Base-by-base conservation (phyloP, 1,139 yeast species). In the Debaryomycetaceae sp. region DNA sequence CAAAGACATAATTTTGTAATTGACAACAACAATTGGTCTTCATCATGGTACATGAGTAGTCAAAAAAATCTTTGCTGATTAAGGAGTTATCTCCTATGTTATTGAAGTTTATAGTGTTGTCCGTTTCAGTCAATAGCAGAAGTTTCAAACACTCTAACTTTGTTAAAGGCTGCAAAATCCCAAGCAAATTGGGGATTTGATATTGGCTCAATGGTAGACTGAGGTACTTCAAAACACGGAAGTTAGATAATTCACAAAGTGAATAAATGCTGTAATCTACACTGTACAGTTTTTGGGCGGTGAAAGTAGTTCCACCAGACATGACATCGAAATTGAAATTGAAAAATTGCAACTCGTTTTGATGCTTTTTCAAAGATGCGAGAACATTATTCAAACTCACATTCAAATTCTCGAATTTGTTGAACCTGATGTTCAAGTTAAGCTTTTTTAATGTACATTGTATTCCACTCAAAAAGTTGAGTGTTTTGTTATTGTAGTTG, bases 361-460 rank as follows among this genome's bases (percentile, higher is more conserved):
- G 36, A 37, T 39, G 45, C 18, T 38, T 35, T 24, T 30, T 34
- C 16, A 45, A 32, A 18, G 33, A 39, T 13, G 39, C 32, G 19
- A 46, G 37, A 17, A 49, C 43, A 17, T 37, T 40, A 6, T 33
- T 34, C 14, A 47, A 41, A 16, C 46, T 47, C 9, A 38, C 28
- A 28, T 49, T 47, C 8, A 57, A 37, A 19, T 47, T 44, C 24
- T 49, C 53, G 17, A 47, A 39, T 19, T 49, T 37, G 35, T 53
- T 48, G 13, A 56, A 37, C 15, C 44, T 48, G 15, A 59, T 35
- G 17, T 41, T 33, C 6, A 52, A 33, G 17, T 48, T 48, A 7
- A 58, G 41, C 5, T 45, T 37, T 24, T 31, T 28, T 34, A 57
- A 45, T 9, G 24, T 11, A 3, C 36, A 30, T 11, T 38, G 41